phyloP scores from a whole-genome alignment of 768 basidiomycete species.

The Candolleomyces aberdarensis region DNA sequence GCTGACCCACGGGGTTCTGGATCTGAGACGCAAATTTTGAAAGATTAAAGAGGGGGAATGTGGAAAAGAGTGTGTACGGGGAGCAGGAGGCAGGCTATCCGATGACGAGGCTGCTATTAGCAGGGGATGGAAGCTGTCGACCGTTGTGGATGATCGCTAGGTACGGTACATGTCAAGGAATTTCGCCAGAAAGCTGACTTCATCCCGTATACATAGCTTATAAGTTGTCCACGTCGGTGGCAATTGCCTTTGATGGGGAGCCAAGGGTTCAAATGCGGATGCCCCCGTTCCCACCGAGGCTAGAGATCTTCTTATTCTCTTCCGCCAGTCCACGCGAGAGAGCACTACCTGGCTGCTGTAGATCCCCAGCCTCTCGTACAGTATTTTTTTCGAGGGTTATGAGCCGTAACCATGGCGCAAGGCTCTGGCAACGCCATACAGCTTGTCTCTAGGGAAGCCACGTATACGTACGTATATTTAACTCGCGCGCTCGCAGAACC shows the following conservation, averaged over 20 bases:
- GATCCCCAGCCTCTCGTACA: too few species aligned
- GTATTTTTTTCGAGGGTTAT: too few species aligned
- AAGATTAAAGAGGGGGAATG: not conserved
- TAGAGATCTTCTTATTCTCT: not conserved
- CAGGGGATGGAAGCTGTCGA: not conserved
- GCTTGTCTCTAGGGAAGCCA: too few species aligned
- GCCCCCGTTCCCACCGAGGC: not conserved
- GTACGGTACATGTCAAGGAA: conserved; percentile 5
- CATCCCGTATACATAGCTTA: not conserved
- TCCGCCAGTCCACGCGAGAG: not conserved
- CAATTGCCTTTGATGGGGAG: not conserved
- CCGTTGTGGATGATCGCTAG: conserved; percentile 2
- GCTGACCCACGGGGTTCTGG: not conserved
- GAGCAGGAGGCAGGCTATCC: not conserved
- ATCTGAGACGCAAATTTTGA: conserved; percentile 10
- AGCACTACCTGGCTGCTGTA: too few species aligned
- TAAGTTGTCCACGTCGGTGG: conserved; percentile 5
- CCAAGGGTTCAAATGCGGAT: not conserved
- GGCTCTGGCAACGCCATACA: not conserved
- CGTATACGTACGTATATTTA: too few species aligned
- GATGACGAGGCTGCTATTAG: not conserved
- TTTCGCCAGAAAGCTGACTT: not conserved
- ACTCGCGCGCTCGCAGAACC: too few species aligned
- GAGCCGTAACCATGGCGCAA: not conserved
- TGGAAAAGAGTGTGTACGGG: not conserved